Conservation (phyloP, 73 alveolate genomes). For the Urostyla sp. region DNA sequence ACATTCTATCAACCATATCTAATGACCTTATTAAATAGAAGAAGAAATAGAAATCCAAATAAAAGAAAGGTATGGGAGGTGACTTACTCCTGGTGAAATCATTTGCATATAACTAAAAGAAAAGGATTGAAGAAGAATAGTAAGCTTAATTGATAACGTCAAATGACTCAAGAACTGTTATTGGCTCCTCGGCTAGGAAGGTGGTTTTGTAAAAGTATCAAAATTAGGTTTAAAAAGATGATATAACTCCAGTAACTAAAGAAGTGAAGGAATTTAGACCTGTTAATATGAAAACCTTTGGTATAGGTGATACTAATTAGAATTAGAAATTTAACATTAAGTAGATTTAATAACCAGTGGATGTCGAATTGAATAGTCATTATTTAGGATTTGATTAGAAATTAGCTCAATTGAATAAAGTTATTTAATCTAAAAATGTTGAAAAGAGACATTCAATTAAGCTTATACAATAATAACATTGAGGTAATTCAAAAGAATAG, state of each 20-base stretch:
- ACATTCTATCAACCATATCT: conserved; percentile 21
- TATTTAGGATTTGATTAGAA: conserved; percentile 22
- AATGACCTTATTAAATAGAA: conserved; percentile 27
- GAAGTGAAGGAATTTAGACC: background rate
- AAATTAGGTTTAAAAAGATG: background rate
- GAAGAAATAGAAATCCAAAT: background rate
- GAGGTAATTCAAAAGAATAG: background rate
- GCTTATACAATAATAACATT: background rate
- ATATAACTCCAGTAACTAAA: background rate
- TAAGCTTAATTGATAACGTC: background rate
- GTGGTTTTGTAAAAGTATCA: background rate
- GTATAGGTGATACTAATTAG: background rate
- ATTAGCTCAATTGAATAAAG: conserved; percentile 22
- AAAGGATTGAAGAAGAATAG: background rate
- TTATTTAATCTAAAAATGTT: background rate
- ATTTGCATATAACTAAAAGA: conserved; percentile 23
- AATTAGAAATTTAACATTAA: background rate
- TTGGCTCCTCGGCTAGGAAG: conserved; percentile 5
- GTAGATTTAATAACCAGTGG: background rate
- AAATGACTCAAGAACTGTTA: background rate
- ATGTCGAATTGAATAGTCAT: conserved; percentile 3
- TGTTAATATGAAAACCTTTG: background rate
- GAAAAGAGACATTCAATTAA: background rate
- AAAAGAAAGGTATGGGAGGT: background rate
- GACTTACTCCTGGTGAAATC: conserved; percentile 45